Conservation (phyloP, 805 yeast genomes). For the Ogataea polymorpha region DNA sequence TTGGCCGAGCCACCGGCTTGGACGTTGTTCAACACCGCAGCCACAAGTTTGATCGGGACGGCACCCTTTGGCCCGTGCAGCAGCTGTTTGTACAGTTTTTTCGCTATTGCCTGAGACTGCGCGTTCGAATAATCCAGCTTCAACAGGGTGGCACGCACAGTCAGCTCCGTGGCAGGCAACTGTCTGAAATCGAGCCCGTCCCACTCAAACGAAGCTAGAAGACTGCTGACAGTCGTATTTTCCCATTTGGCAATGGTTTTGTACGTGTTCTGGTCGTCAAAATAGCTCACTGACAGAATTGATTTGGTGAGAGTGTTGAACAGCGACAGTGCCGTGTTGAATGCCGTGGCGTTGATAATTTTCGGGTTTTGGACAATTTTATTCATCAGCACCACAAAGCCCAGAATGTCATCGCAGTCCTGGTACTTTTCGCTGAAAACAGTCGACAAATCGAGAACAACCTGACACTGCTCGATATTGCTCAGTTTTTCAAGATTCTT, state of each 20-base stretch:
- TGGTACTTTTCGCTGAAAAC: constrained; percentile 35
- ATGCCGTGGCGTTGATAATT: constrained; percentile 32
- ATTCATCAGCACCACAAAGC: constrained; percentile 34
- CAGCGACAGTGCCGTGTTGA: constrained; percentile 36
- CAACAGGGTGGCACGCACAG: constrained; percentile 42
- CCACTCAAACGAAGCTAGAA: constrained; percentile 38
- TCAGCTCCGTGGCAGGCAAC: constrained; percentile 36
- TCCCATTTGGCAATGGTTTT: constrained; percentile 14
- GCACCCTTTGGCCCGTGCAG: constrained; percentile 49
- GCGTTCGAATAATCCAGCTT: constrained; percentile 34
- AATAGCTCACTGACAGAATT: constrained; percentile 21
- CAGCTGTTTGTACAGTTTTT: constrained; percentile 45
- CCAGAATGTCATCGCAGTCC: constrained; percentile 29
- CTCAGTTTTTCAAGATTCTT: constrained; percentile 23
- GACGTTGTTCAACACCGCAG: constrained; percentile 36
- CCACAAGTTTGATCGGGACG: constrained; percentile 52
- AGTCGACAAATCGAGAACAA: constrained; percentile 40
- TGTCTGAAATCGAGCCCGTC: constrained; percentile 26
- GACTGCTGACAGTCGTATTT: constrained; percentile 15
- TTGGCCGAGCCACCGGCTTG: constrained; percentile 33
- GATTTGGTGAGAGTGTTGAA: constrained; percentile 33
- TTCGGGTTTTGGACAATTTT: constrained; percentile 25
- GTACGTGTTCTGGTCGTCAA: constrained; percentile 15
- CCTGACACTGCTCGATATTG: constrained; percentile 34
- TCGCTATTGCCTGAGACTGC: constrained; percentile 34